phyloP scores from a whole-genome alignment of 176 grass and related monocot genomes.

The Canna indica region DNA sequence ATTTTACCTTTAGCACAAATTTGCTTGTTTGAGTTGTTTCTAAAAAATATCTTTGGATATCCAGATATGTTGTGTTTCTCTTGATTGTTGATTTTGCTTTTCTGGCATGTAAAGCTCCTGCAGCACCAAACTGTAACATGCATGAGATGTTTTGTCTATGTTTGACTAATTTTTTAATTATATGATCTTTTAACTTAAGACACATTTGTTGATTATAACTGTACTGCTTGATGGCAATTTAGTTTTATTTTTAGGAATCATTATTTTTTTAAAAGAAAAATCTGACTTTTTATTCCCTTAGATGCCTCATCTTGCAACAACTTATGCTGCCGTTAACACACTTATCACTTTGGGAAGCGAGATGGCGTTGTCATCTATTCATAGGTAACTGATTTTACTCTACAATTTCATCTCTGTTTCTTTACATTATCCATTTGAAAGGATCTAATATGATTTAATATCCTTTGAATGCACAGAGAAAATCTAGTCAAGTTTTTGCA shows the following conservation, averaged over 20 bases:
- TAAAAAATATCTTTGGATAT: too few relatives aligned
- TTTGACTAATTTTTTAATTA: too few relatives aligned
- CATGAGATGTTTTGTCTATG: too few relatives aligned
- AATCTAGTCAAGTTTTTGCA: slow-evolving; percentile 65
- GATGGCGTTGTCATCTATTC: slow-evolving; percentile 72
- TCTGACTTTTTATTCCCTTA: slow-evolving; percentile 13
- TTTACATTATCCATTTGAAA: slow-evolving; percentile 11
- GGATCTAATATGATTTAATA: slow-evolving; percentile 11
- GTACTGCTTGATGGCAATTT: not conserved
- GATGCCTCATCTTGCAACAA: slow-evolving; percentile 94
- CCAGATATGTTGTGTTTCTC: too few relatives aligned
- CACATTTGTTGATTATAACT: not conserved
- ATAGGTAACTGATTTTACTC: slow-evolving; percentile 46
- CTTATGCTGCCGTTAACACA: slow-evolving; percentile 91
- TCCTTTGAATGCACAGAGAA: slow-evolving; percentile 41
- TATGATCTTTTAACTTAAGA: not conserved
- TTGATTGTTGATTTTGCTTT: too few relatives aligned
- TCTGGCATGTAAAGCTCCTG: too few relatives aligned
- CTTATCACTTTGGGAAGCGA: slow-evolving; percentile 75
- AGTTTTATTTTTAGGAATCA: not conserved
- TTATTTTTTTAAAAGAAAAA: slow-evolving; percentile 8
- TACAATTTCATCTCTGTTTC: slow-evolving; percentile 14
- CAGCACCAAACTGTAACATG: too few relatives aligned
- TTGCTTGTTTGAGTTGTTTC: too few relatives aligned
- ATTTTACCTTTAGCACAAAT: too few relatives aligned